A percentile compares a stretch with the other conserved stretches of the same genome.
phyloP scores from a whole-genome alignment of 2,329 filamentous ascomycete species.

The Capronia epimyces region DNA sequence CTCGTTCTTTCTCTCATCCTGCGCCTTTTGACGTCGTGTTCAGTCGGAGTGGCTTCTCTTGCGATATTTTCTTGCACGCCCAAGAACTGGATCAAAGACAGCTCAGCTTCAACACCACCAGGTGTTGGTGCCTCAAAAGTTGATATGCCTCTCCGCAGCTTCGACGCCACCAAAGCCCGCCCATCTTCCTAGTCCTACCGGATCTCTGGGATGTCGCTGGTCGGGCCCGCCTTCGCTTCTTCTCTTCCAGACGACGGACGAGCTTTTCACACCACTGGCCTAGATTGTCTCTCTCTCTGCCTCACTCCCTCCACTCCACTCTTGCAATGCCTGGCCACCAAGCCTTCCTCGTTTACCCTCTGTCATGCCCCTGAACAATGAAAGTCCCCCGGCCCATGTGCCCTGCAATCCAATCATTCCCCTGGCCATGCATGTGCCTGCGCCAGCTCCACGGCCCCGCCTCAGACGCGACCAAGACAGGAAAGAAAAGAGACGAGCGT shows the following conservation, averaged over 20 bases:
- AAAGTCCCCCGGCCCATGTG: constrained; percentile 12
- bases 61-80: no score
- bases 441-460: constrained; percentile 12
- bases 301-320: constrained; percentile 2
- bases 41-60: no score
- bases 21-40: no score
- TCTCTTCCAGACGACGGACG: neutral
- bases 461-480: constrained; percentile 13
- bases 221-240: neutral
- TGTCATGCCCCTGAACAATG: constrained; percentile 22
- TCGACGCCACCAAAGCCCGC: neutral
- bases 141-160: neutral
- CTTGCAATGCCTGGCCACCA: constrained; percentile 4
- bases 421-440: constrained; percentile 6
- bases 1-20: neutral
- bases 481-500: constrained; percentile 3
- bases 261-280: neutral
- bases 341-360: neutral
- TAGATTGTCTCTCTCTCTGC: neutral
- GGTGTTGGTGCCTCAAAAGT: neutral
- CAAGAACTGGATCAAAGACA: no score
- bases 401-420: constrained; percentile 14
- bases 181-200: neutral
- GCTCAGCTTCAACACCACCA: no score
- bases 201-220: neutral